These are phyloP conservation scores for Karstenula rhodostoma DNA, from an alignment of 2,329 filamentous ascomycete species.

Conservation along the genomic window DNA sequence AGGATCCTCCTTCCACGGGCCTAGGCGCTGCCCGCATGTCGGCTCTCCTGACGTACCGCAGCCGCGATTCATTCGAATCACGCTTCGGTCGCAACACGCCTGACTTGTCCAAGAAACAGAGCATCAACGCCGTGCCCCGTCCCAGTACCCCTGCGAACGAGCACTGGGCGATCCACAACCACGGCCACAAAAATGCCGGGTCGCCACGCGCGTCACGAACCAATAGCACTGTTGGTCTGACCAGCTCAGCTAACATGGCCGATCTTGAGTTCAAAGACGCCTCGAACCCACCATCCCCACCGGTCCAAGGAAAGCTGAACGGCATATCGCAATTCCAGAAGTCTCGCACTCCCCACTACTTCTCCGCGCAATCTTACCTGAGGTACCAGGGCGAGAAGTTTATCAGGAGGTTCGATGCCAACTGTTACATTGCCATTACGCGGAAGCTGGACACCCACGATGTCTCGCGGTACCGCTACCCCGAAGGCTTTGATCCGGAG, in stretches of 20 bases:
- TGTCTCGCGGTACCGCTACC: constrained; percentile 77
- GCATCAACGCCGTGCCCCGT: constrained; percentile 74
- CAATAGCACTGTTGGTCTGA: constrained; percentile 40
- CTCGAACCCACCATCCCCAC: constrained; percentile 45
- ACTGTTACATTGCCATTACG: constrained; percentile 99
- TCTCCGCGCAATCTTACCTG: constrained; percentile 96
- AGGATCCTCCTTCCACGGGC: constrained; percentile 85
- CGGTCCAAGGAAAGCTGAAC: constrained; percentile 24
- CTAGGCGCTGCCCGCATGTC: constrained; percentile 96
- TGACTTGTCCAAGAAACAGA: constrained; percentile 82
- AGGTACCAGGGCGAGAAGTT: constrained; percentile 97
- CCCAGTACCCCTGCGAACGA: constrained; percentile 53
- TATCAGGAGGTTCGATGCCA: constrained; percentile 95
- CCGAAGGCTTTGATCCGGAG: constrained; percentile 42
- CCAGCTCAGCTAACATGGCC: constrained; percentile 32
- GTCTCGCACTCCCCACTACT: constrained; percentile 73
- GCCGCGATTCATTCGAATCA: constrained; percentile 94
- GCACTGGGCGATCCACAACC: constrained; percentile 62
- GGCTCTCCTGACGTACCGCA: constrained; percentile 92
- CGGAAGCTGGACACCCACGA: constrained; percentile 98
- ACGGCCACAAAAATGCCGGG: constrained; percentile 58
- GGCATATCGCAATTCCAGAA: constrained; percentile 45
- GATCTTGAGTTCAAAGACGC: constrained; percentile 59
- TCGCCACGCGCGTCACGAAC: constrained; percentile 53
- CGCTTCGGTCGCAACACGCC: constrained; percentile 93